These are phyloP conservation scores for Isoetes engelmannii DNA, from an alignment of 83 land plant genomes.

Conservation along the genomic window DNA sequence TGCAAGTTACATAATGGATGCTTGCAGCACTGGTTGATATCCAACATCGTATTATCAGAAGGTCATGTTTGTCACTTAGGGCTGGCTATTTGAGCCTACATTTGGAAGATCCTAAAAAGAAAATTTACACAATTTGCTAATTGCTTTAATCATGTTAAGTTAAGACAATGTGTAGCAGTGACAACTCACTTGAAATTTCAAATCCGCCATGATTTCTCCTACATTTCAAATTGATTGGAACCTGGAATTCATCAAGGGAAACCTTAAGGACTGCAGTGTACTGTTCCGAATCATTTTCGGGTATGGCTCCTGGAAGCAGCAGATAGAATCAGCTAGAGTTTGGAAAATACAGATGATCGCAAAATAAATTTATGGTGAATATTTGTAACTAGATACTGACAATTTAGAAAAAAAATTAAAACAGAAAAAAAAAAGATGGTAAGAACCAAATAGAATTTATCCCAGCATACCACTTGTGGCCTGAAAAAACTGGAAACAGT, in stretches of 20 bases:
- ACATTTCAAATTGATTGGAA: neutral
- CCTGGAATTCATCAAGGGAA: slow-evolving; percentile 1
- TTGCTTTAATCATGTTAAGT: too few species aligned
- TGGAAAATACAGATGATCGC: neutral
- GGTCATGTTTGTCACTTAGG: too few species aligned
- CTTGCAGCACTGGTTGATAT: too few species aligned
- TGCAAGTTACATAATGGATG: too few species aligned
- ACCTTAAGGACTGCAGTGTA: neutral
- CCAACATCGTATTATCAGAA: too few species aligned
- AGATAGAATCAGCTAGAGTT: neutral
- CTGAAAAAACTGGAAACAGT: too few species aligned
- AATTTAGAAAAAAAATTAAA: neutral
- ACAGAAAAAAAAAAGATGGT: neutral
- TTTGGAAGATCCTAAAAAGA: too few species aligned
- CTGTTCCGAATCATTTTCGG: slow-evolving; percentile 1
- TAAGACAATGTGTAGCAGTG: too few species aligned
- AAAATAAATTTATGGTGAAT: neutral
- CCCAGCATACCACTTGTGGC: too few species aligned
- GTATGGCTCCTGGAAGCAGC: neutral
- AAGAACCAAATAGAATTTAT: too few species aligned
- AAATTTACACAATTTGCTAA: too few species aligned
- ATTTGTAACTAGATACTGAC: neutral
- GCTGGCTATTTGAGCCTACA: too few species aligned
- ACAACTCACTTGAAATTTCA: neutral
- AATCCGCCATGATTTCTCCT: neutral